Evolutionary conservation across 768 basidiomycete genomes (phyloP).

Genomic region (button mushroom (Agaricus bisporus)): DNA sequence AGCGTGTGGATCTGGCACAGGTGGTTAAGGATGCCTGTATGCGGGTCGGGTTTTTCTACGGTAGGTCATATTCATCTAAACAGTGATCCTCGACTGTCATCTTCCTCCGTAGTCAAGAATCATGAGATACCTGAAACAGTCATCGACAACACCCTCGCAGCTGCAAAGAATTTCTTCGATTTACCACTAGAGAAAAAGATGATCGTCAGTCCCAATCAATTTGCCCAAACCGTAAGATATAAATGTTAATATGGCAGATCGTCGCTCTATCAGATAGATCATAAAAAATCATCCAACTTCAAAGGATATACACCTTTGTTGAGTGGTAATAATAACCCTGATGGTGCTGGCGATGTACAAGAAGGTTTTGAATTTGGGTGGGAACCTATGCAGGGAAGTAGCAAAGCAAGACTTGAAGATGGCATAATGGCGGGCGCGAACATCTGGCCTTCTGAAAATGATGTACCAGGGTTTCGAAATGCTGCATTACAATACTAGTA

Average conservation of each 20-base stretch:
- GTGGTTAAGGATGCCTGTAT: slow-evolving; percentile 72
- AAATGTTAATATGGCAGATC: not conserved
- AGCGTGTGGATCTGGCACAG: slow-evolving; percentile 41
- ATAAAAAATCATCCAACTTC: slow-evolving; percentile 62
- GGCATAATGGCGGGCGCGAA: slow-evolving; percentile 69
- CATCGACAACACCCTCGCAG: slow-evolving; percentile 38
- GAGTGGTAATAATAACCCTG: slow-evolving; percentile 69
- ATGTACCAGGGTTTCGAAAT: slow-evolving; percentile 51
- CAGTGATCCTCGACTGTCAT: not conserved
- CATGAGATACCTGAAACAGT: slow-evolving; percentile 60
- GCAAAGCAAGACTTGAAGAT: slow-evolving; percentile 19
- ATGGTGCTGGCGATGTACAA: slow-evolving; percentile 80
- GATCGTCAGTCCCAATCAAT: slow-evolving; percentile 37
- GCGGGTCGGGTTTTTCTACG: slow-evolving; percentile 82
- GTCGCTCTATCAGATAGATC: slow-evolving; percentile 47
- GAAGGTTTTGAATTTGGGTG: slow-evolving; percentile 88
- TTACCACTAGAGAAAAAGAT: slow-evolving; percentile 59
- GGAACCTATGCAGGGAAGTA: slow-evolving; percentile 37
- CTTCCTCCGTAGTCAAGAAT: slow-evolving; percentile 56
- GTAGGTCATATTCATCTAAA: slow-evolving; percentile 22
- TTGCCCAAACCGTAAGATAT: not conserved
- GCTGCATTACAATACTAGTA: slow-evolving; percentile 64
- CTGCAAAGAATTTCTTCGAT: slow-evolving; percentile 60
- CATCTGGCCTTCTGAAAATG: slow-evolving; percentile 60
- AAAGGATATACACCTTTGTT: slow-evolving; percentile 70